Evolutionary conservation across 768 basidiomycete species (phyloP).

Genomic region (Amanita rubescens): DNA sequence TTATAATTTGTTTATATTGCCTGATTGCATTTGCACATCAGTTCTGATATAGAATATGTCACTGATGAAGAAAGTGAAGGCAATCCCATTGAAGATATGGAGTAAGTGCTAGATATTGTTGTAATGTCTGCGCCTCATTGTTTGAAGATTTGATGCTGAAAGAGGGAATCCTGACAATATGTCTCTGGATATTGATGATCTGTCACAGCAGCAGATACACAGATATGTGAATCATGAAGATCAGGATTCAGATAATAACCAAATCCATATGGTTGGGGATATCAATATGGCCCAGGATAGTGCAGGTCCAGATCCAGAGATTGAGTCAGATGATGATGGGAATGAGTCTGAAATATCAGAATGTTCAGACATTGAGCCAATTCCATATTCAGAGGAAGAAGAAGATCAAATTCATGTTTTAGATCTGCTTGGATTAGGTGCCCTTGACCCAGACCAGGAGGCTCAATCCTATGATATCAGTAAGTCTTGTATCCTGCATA

Average conservation of each 20-base stretch:
- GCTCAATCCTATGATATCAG: neutral
- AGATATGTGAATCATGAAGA: neutral
- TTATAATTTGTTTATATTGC: neutral
- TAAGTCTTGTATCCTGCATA: constrained; percentile 1
- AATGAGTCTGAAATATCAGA: neutral
- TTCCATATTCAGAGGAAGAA: neutral
- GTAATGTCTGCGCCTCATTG: neutral
- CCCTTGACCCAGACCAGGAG: neutral
- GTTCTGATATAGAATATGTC: neutral
- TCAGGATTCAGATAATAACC: neutral
- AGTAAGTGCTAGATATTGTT: neutral
- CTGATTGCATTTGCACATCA: neutral
- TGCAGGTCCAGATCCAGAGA: neutral
- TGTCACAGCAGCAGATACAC: neutral
- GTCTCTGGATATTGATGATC: neutral
- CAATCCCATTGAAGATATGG: neutral
- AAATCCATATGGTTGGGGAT: neutral
- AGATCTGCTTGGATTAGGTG: neutral
- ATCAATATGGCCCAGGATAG: neutral
- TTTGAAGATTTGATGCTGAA: neutral
- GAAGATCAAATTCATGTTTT: neutral
- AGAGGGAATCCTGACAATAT: neutral
- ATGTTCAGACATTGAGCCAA: neutral
- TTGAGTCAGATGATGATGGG: neutral
- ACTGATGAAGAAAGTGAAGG: neutral